Percentiles rank a stretch among this genome's conserved stretches.
Conservation (phyloP, 495 filamentous ascomycete species). For the Chaetomium tenue region DNA sequence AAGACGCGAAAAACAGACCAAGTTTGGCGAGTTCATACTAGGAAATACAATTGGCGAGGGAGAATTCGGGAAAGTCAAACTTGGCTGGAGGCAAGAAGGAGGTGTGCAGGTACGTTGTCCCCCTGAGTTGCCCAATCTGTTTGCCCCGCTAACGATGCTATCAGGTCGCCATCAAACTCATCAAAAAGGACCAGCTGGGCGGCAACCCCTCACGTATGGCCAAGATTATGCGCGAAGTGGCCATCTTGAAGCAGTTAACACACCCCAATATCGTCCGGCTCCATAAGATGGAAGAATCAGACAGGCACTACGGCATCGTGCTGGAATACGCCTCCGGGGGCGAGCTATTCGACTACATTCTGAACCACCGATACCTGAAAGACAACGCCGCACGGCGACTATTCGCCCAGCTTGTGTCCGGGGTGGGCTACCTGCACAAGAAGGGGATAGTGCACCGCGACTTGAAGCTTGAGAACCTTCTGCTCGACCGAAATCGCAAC, state of each 20-base stretch:
- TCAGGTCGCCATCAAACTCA: slow-evolving; percentile 97
- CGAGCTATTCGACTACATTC: slow-evolving; percentile 96
- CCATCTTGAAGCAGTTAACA: slow-evolving; percentile 77
- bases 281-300: slow-evolving; percentile 98
- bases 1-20: slow-evolving; percentile 68
- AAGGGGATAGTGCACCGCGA: slow-evolving; percentile 99
- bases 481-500: slow-evolving; percentile 94
- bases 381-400: slow-evolving; percentile 85
- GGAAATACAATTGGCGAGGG: slow-evolving; percentile 97
- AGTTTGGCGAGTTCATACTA: slow-evolving; percentile 91
- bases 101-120: slow-evolving; percentile 64
- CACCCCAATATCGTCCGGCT: slow-evolving; percentile 97
- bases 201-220: slow-evolving; percentile 82
- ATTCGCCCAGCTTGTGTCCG: slow-evolving; percentile 94
- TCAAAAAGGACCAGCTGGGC: slow-evolving; percentile 83
- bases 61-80: slow-evolving; percentile 97
- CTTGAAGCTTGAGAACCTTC: slow-evolving; percentile 93
- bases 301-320: slow-evolving; percentile 95
- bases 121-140: neutral
- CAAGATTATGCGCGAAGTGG: slow-evolving; percentile 96
- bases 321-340: slow-evolving; percentile 97
- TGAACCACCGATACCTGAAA: slow-evolving; percentile 93
- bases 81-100: slow-evolving; percentile 98
- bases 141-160: slow-evolving; percentile 3
- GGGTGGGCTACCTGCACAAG: slow-evolving; percentile 97